Conservation (phyloP, 768 basidiomycete genomes). For the Cubamyces lactineus region DNA sequence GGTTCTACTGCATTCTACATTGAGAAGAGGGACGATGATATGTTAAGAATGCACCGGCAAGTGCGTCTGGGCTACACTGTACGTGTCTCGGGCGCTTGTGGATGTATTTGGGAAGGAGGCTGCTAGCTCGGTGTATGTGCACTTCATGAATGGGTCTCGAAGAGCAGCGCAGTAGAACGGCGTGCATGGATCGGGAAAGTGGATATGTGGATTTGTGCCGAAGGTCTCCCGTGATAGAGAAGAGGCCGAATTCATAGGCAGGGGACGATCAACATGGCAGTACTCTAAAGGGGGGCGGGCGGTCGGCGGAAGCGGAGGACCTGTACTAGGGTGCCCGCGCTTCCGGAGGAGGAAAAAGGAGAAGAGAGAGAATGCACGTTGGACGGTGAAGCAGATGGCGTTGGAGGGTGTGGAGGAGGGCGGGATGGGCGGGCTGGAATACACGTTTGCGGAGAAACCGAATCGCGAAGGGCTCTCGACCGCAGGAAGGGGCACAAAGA, state of each 20-base stretch:
- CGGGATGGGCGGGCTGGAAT: not conserved
- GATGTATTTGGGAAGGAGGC: conserved; percentile 7
- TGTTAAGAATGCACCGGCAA: not conserved
- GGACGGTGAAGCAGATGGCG: not conserved
- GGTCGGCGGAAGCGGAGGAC: not conserved
- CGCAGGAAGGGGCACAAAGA: not conserved
- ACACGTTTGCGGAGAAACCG: conserved; percentile 13
- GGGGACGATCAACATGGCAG: no score
- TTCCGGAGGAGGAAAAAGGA: no score
- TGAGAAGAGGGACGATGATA: not conserved
- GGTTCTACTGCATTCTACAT: conserved; percentile 12
- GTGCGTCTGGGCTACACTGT: not conserved
- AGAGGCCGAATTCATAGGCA: no score
- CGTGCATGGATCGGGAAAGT: conserved; percentile 5
- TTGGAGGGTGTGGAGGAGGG: not conserved
- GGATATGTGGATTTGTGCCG: conserved; percentile 4
- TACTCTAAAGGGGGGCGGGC: not conserved
- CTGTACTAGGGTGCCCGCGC: no score
- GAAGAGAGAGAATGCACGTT: not conserved
- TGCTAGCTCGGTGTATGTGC: not conserved
- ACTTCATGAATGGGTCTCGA: not conserved
- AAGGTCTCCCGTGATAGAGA: conserved; percentile 6
- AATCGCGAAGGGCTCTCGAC: not conserved
- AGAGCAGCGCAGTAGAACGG: not conserved
- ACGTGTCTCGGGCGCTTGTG: conserved; percentile 6